Evolutionary conservation across 352 stramenopile species (phyloP).

Genomic region (Globisporangium paddicum): DNA sequence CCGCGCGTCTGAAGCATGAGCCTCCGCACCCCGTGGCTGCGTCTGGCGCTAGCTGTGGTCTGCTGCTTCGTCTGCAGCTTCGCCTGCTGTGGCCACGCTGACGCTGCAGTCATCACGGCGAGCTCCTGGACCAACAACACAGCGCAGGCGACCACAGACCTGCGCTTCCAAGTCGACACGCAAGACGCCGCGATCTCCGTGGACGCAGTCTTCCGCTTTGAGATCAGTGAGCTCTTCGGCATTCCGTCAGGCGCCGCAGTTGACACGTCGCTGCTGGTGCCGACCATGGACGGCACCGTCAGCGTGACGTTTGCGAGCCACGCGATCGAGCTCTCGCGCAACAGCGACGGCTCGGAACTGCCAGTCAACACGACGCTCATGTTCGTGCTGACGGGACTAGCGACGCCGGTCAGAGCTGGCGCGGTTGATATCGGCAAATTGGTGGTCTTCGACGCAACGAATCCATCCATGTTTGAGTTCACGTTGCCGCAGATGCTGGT

Average conservation of each 20-base stretch:
- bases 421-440: conserved; percentile 16
- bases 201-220: conserved; percentile 28
- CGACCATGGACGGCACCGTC: conserved; percentile 22
- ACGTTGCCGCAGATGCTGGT: conserved; percentile 19
- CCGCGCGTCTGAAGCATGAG: background rate
- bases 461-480: background rate
- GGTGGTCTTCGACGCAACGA: conserved; percentile 13
- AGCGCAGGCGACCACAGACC: conserved; percentile 11
- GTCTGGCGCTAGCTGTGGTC: conserved; percentile 1
- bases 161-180: conserved; percentile 23
- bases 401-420: conserved; percentile 12
- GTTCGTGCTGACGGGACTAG: conserved; percentile 11
- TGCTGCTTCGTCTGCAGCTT: background rate
- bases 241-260: conserved; percentile 17
- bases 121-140: conserved; percentile 27
- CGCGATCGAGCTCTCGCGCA: conserved; percentile 18
- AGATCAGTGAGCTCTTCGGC: conserved; percentile 18
- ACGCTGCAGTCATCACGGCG: background rate
- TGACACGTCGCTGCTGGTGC: conserved; percentile 12
- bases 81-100: background rate
- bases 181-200: conserved; percentile 17
- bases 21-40: background rate
- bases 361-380: conserved; percentile 1
- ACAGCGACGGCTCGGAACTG: conserved; percentile 9
- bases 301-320: conserved; percentile 15